A percentile compares a stretch with the other conserved stretches of the same genome.
Evolutionary conservation across 148 eudicot species (phyloP).

Genomic region (Fagopyrum esculentum): DNA sequence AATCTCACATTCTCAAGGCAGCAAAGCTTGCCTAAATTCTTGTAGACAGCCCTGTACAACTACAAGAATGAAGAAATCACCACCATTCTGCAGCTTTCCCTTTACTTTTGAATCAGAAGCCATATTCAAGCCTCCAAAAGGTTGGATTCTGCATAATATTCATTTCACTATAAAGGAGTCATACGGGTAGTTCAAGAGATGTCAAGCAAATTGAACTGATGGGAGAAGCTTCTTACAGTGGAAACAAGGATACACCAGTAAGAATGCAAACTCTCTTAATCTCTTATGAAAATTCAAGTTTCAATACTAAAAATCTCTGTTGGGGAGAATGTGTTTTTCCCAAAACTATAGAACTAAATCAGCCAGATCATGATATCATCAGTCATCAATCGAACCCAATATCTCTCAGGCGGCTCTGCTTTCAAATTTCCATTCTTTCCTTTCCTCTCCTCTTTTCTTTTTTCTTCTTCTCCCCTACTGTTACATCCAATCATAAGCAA

Average conservation of each 20-base stretch:
- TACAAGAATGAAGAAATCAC: neutral
- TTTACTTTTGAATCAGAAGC: neutral
- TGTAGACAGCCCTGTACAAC: neutral
- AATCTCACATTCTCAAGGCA: neutral
- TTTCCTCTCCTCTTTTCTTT: neutral
- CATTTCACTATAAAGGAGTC: neutral
- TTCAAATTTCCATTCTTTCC: neutral
- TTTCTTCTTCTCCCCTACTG: neutral
- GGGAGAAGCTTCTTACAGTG: neutral
- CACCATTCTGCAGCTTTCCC: neutral
- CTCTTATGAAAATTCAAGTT: neutral
- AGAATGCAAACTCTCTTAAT: neutral
- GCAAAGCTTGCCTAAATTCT: neutral
- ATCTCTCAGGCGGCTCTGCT: conserved; percentile 1
- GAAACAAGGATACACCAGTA: neutral
- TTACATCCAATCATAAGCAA: conserved; percentile 8
- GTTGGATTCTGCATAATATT: neutral
- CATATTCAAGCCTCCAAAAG: neutral
- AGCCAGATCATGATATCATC: conserved; percentile 2
- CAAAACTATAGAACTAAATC: conserved; percentile 4
- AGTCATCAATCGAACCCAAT: neutral
- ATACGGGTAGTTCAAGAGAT: neutral
- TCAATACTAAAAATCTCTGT: neutral
- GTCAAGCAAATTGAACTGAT: neutral
- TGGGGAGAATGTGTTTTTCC: conserved; percentile 3